Evolutionary conservation across 2,329 filamentous ascomycete species (phyloP).

Genomic region (Ampelomyces quisqualis): DNA sequence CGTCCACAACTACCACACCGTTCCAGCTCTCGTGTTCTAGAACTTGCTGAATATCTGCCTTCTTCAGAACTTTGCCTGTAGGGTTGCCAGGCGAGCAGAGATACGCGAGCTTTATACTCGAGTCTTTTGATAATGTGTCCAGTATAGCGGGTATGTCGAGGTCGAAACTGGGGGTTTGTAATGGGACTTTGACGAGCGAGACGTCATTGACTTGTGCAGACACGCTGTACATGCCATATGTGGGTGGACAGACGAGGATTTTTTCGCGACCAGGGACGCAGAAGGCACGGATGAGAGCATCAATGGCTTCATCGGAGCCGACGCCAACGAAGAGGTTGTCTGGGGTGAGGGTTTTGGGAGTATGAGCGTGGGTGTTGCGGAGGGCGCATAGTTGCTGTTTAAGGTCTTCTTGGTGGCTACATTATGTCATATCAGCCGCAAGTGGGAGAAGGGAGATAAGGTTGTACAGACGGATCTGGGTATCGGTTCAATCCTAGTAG

Average conservation of each 20-base stretch:
- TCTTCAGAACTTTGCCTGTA: constrained; percentile 75
- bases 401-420: constrained; percentile 75
- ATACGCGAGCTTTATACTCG: constrained; percentile 81
- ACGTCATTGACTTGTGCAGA: constrained; percentile 95
- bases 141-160: constrained; percentile 70
- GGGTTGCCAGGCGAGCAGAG: constrained; percentile 95
- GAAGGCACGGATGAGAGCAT: constrained; percentile 90
- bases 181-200: constrained; percentile 78
- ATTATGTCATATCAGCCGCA: constrained; percentile 1
- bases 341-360: constrained; percentile 68
- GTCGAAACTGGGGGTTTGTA: constrained; percentile 71
- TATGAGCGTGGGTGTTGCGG: constrained; percentile 83
- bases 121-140: constrained; percentile 62
- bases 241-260: constrained; percentile 92
- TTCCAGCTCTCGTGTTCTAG: constrained; percentile 92
- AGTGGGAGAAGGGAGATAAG: neutral
- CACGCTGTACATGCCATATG: constrained; percentile 97
- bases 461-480: constrained; percentile 69
- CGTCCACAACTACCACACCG: constrained; percentile 87
- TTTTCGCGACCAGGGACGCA: constrained; percentile 84
- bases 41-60: constrained; percentile 70
- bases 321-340: constrained; percentile 93
- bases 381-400: constrained; percentile 85
- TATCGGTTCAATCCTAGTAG: constrained; percentile 86
- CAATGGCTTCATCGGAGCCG: constrained; percentile 94